phyloP scores from a whole-genome alignment of 352 stramenopile species.

The Phytophthora cactorum region DNA sequence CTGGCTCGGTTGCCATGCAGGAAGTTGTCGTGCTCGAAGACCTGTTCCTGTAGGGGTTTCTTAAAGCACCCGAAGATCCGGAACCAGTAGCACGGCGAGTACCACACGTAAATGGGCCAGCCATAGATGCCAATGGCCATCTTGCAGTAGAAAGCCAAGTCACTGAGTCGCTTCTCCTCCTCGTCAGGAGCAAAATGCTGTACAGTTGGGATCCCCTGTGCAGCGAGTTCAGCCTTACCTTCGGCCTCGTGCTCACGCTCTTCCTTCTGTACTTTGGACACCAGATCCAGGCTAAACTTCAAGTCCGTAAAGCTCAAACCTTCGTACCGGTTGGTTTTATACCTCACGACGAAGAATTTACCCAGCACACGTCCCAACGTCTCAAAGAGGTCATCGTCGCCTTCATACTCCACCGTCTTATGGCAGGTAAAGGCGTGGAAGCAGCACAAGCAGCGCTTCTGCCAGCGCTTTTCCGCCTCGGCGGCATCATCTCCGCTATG shows the following conservation, averaged over 20 bases:
- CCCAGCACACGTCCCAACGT: constrained; percentile 65
- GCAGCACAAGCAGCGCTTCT: constrained; percentile 65
- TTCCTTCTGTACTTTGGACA: constrained; percentile 62
- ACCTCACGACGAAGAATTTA: constrained; percentile 80
- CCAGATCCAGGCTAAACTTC: constrained; percentile 69
- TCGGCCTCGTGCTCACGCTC: constrained; percentile 50
- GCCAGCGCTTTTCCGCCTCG: constrained; percentile 70
- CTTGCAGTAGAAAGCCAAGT: constrained; percentile 70
- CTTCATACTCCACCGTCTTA: constrained; percentile 39
- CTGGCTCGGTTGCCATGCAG: constrained; percentile 66
- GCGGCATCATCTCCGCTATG: constrained; percentile 58
- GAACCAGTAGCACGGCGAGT: constrained; percentile 76
- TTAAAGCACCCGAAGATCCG: constrained; percentile 68
- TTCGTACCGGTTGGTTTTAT: constrained; percentile 70
- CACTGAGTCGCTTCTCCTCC: constrained; percentile 54
- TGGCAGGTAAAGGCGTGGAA: constrained; percentile 68
- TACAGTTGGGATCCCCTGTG: constrained; percentile 27
- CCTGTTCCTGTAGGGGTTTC: constrained; percentile 44
- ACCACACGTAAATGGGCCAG: constrained; percentile 82
- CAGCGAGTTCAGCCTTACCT: constrained; percentile 30
- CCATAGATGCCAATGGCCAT: constrained; percentile 82
- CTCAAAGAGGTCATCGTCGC: constrained; percentile 75
- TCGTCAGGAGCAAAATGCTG: constrained; percentile 44
- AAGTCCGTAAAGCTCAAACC: constrained; percentile 77
- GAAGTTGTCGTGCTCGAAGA: constrained; percentile 72